Conservation (phyloP, 1,284 basidiomycete genomes). For the Fomitopsis pinicola region DNA sequence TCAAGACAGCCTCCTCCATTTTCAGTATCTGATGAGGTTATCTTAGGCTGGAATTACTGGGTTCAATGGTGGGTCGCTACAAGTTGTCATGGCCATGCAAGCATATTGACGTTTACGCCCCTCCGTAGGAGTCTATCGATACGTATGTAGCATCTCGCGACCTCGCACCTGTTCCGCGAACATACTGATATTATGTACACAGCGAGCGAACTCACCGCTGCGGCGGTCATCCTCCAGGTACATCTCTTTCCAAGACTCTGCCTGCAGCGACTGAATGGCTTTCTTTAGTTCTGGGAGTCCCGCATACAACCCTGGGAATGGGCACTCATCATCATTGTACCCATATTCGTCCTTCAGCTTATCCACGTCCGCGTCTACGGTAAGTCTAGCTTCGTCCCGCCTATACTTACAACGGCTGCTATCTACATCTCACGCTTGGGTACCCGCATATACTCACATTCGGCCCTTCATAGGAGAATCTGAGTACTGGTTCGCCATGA, state of each 20-base stretch:
- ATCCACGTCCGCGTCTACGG: constrained; percentile 47
- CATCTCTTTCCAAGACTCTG: background rate
- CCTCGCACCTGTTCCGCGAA: background rate
- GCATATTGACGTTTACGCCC: constrained; percentile 1
- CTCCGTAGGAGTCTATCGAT: constrained; percentile 33
- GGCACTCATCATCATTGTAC: constrained; percentile 46
- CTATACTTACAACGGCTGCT: background rate
- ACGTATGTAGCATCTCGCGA: constrained; percentile 24
- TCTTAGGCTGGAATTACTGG: constrained; percentile 50
- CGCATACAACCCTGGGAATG: constrained; percentile 45
- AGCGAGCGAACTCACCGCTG: constrained; percentile 43
- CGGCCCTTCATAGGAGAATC: constrained; percentile 19
- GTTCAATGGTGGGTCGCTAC: constrained; percentile 39
- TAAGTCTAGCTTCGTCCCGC: constrained; percentile 16
- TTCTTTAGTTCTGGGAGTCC: constrained; percentile 36
- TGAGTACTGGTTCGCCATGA: constrained; percentile 31
- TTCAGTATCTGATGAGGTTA: background rate
- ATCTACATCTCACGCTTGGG: no score
- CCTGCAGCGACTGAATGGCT: background rate
- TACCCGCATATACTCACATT: background rate
- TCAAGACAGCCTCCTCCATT: no score
- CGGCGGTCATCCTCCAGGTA: constrained; percentile 39
- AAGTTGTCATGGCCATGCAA: background rate
- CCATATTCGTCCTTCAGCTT: constrained; percentile 40
- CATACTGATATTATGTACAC: background rate